Percentiles rank a stretch among this genome's conserved stretches.
These are phyloP conservation scores for Fusarium brachygibbosum DNA, from an alignment of 2,329 filamentous ascomycete species.

Conservation along the genomic window DNA sequence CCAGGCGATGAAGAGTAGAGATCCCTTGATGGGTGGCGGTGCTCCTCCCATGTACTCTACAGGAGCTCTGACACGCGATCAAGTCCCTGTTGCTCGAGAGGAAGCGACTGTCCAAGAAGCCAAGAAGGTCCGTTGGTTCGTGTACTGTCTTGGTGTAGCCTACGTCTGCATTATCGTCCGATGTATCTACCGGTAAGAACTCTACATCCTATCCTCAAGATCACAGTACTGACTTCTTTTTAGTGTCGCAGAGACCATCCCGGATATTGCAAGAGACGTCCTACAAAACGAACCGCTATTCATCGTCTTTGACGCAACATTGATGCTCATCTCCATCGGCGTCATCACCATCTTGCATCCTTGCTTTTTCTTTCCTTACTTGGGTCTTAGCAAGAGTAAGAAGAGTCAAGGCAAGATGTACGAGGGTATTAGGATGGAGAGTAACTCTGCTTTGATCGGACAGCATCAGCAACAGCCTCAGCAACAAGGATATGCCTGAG, in stretches of 20 bases:
- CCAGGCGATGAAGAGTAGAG: conserved; percentile 7
- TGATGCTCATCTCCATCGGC: conserved; percentile 32
- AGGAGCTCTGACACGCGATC: not conserved
- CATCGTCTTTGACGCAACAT: conserved; percentile 28
- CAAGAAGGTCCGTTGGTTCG: conserved; percentile 15
- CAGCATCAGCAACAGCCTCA: conserved; percentile 2
- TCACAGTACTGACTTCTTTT: not conserved
- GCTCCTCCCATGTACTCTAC: conserved; percentile 2
- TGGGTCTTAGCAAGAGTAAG: conserved; percentile 21
- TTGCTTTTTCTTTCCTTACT: conserved; percentile 32
- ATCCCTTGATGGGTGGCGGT: not conserved
- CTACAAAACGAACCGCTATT: conserved; percentile 38
- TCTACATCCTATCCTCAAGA: rapidly evolving
- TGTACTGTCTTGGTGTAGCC: conserved; percentile 30
- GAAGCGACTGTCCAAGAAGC: conserved; percentile 34
- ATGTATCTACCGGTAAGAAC: conserved; percentile 34
- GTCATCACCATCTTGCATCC: conserved; percentile 33
- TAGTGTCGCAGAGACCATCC: conserved; percentile 37
- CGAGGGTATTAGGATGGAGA: conserved; percentile 21
- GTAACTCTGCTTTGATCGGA: conserved; percentile 15
- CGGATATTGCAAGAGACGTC: conserved; percentile 19
- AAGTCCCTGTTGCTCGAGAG: conserved; percentile 21
- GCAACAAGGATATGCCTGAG: conserved; percentile 7
- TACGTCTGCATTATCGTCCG: conserved; percentile 38
- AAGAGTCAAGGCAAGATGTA: conserved; percentile 26